Evolutionary conservation across 2,329 filamentous ascomycete species (phyloP).

Genomic region (Thermothelomyces thermophilus): DNA sequence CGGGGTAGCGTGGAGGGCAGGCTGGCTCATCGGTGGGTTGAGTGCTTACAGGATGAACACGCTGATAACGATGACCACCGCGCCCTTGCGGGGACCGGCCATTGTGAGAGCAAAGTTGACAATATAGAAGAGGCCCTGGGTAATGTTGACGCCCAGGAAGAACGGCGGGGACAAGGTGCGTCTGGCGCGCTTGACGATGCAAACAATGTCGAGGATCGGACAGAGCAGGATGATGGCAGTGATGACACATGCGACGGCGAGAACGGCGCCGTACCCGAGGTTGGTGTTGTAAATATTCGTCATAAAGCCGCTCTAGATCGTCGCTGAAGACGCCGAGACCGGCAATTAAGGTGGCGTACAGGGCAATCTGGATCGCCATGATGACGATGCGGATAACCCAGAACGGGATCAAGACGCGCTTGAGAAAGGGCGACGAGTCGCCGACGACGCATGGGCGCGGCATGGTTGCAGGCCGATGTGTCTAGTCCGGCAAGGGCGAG

Average conservation of each 20-base stretch:
- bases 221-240: constrained; percentile 26
- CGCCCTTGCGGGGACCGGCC: constrained; percentile 18
- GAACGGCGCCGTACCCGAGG: constrained; percentile 9
- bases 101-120: constrained; percentile 26
- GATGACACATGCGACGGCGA: constrained; percentile 25
- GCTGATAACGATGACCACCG: constrained; percentile 17
- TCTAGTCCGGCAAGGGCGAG: neutral
- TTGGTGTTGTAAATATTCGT: constrained; percentile 20
- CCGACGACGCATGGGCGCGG: constrained; percentile 25
- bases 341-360: constrained; percentile 23
- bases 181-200: constrained; percentile 30
- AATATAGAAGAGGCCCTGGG: constrained; percentile 27
- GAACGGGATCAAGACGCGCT: constrained; percentile 32
- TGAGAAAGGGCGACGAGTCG: constrained; percentile 32
- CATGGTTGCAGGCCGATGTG: constrained; percentile 18
- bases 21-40: neutral
- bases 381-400: constrained; percentile 30
- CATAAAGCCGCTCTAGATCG: constrained; percentile 14
- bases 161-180: constrained; percentile 29
- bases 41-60: constrained; percentile 28
- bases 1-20: constrained; percentile 1
- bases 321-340: constrained; percentile 19
- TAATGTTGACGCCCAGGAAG: constrained; percentile 29
- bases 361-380: constrained; percentile 26
- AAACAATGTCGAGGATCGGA: constrained; percentile 28